These are phyloP conservation scores for Ustilago cynodontis DNA, from an alignment of 1,284 basidiomycete genomes.

Conservation along the genomic window DNA sequence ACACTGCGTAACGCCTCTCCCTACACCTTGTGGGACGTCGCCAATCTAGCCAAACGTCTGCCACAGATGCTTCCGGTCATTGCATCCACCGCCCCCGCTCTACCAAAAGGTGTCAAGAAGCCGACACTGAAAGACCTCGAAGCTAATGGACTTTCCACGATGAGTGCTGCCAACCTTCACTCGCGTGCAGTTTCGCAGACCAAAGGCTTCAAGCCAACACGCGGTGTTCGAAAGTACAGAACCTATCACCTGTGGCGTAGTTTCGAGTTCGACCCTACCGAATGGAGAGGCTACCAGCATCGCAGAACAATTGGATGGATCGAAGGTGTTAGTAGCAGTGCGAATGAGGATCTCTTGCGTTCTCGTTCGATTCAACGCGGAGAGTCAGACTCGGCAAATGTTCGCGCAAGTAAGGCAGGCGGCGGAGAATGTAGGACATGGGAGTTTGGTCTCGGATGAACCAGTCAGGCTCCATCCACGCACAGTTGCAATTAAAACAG, in stretches of 20 bases:
- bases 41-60: conserved; percentile 53
- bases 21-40: conserved; percentile 84
- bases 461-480: too few species aligned
- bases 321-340: conserved; percentile 61
- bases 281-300: conserved; percentile 89
- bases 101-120: conserved; percentile 52
- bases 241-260: conserved; percentile 81
- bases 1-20: conserved; percentile 88
- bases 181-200: conserved; percentile 17
- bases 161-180: conserved; percentile 40
- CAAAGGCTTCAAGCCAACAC: conserved; percentile 36
- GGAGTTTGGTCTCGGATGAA: conserved; percentile 59
- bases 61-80: conserved; percentile 75
- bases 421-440: conserved; percentile 64
- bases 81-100: conserved; percentile 52
- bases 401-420: conserved; percentile 50
- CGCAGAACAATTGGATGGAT: conserved; percentile 85
- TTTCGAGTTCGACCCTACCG: conserved; percentile 80
- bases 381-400: conserved; percentile 1
- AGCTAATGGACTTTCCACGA: conserved; percentile 28
- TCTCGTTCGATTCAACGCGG: conserved; percentile 15
- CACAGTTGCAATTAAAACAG: neutral
- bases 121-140: conserved; percentile 47
- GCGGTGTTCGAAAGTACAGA: conserved; percentile 75
- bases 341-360: conserved; percentile 59